Base-by-base conservation (phyloP, 495 filamentous ascomycete genomes). In the Massariosphaeria phaeospora region DNA sequence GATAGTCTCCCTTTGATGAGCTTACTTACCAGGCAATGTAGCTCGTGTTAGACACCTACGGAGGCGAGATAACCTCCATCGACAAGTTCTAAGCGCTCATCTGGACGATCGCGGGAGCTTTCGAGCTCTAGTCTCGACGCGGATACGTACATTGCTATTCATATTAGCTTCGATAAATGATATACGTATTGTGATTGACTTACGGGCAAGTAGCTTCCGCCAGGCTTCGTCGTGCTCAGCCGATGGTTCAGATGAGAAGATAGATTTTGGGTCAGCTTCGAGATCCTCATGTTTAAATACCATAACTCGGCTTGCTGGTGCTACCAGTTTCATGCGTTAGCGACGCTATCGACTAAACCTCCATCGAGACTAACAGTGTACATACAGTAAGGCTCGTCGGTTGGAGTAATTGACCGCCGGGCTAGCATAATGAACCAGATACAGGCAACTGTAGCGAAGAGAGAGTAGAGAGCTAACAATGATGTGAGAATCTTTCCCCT, bases 1-100 rank as follows among this genome's bases (percentile, higher is more conserved):
- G 10, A 12, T 10, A 17, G n/a, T n/a, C n/a, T n/a, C n/a, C n/a
- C n/a, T n/a, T n/a, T n/a, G n/a, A n/a, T n/a, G n/a, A n/a, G n/a
- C n/a, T n/a, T 21, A 11, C 42, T 27, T 48, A 55, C 52, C 21
- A 55, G 10, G 43, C 52, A 55, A 33, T 55, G 52, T 11, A 55
- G 43, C 11, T 55, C 21, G 23, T 55, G 52, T 17, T 47, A 55
- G 10, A 48, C 43, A 5, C 39, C 52, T 12, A 55, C 25, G 15
- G 11, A 26, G 5, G 41, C 33, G 43, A 55, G 27, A 26, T 55
- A 55, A 2, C 43, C 43, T 18, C 52, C 52, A 15, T 55, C 30
- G 17, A 47, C 21, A 5, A 55, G 43, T 23, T 36, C 15, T 10
- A 55, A 12, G 11, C 17, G 17, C 33, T 36, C 31, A 5, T 38